Conservation (phyloP, 805 yeast genomes). For the Maudiozyma barnettii region DNA sequence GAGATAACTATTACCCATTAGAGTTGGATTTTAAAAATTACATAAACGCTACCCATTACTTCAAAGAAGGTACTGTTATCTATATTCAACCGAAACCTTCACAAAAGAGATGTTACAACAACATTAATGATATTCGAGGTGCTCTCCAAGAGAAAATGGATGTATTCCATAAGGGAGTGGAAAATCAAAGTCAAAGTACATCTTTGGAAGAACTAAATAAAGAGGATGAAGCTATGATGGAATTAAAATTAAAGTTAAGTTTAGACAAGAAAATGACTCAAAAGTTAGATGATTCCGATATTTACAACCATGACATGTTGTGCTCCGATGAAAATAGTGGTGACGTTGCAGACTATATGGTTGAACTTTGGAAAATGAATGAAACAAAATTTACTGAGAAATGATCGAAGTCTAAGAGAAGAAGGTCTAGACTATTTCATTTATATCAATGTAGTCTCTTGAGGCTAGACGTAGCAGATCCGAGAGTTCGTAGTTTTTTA, state of each 20-base stretch:
- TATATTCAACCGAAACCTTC: constrained; percentile 15
- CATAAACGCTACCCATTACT: constrained; percentile 19
- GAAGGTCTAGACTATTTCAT: no score
- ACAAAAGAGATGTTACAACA: constrained; percentile 1
- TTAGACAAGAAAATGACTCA: neutral
- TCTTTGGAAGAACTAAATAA: constrained; percentile 2
- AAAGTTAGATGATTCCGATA: constrained; percentile 3
- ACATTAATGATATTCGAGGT: constrained; percentile 7
- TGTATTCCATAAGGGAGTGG: neutral
- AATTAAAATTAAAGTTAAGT: constrained; percentile 10
- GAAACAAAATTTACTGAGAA: no score
- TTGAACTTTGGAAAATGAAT: constrained; percentile 19
- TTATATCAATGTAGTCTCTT: no score
- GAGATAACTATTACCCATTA: constrained; percentile 44
- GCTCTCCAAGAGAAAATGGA: constrained; percentile 10
- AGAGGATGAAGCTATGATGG: neutral
- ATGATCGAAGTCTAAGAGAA: no score
- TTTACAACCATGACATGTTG: constrained; percentile 16
- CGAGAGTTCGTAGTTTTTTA: no score
- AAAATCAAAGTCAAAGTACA: neutral
- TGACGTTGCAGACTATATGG: constrained; percentile 16
- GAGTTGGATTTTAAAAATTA: constrained; percentile 31
- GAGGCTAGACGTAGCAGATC: no score
- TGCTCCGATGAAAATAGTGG: constrained; percentile 17
- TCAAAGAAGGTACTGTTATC: constrained; percentile 22